Conservation (phyloP, 495 filamentous ascomycete species). For the Oidiodendron maius region DNA sequence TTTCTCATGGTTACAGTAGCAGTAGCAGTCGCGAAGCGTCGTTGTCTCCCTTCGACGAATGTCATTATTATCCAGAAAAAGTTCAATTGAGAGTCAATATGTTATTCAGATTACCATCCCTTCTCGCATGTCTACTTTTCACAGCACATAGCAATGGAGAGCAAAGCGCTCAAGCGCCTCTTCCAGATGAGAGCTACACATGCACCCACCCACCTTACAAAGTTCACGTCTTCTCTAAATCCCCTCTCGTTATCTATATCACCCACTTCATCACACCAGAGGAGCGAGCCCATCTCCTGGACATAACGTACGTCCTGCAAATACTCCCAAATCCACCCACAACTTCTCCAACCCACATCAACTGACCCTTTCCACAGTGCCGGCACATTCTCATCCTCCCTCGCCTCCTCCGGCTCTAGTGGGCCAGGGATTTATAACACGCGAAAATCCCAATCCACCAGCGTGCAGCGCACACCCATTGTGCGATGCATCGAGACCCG, state of each 20-base stretch:
- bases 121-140: no score
- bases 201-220: conserved; percentile 33
- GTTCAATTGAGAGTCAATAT: no score
- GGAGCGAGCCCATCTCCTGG: conserved; percentile 34
- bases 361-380: conserved; percentile 19
- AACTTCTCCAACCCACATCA: background rate
- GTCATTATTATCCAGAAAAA: no score
- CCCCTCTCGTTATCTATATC: conserved; percentile 51
- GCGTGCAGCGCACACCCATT: conserved; percentile 43
- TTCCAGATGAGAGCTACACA: conserved; percentile 31
- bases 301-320: conserved; percentile 32
- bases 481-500: conserved; percentile 66
- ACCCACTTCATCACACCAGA: conserved; percentile 36
- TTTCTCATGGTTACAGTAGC: no score
- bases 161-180: no score
- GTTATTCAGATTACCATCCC: no score
- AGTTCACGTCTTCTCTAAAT: conserved; percentile 44
- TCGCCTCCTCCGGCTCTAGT: conserved; percentile 8
- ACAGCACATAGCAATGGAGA: no score
- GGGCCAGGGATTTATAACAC: conserved; percentile 8
- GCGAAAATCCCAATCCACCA: conserved; percentile 40
- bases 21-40: no score
- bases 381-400: conserved; percentile 23
- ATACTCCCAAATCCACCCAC: background rate
- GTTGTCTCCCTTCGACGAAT: no score